Percentiles rank a stretch among this genome's conserved stretches.
phyloP scores from a whole-genome alignment of 2,329 filamentous ascomycete genomes.

The Colletotrichum tabaci region DNA sequence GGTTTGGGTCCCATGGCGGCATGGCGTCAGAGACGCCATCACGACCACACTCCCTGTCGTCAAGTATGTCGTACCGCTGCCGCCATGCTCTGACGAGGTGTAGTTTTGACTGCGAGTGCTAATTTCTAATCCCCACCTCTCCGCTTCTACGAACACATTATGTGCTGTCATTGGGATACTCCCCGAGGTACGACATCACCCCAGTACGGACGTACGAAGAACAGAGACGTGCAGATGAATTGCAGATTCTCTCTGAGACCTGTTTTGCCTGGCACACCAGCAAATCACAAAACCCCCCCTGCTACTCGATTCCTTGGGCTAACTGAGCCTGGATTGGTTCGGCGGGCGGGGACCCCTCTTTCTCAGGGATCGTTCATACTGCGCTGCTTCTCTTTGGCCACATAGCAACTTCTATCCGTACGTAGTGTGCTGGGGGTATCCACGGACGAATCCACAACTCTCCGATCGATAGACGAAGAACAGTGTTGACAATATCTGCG shows the following conservation, averaged over 20 bases:
- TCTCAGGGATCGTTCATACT: slow-evolving; percentile 10
- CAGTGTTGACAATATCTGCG: slow-evolving; percentile 3
- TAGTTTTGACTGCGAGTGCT: not conserved
- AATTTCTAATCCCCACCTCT: not conserved
- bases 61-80: slow-evolving; percentile 28
- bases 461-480: slow-evolving; percentile 33
- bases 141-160: not conserved
- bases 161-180: slow-evolving; percentile 25
- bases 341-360: not conserved
- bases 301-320: not conserved
- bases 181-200: not conserved
- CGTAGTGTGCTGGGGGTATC: not conserved
- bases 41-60: slow-evolving; percentile 7
- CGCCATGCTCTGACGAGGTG: not conserved
- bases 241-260: slow-evolving; percentile 38
- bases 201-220: slow-evolving; percentile 39
- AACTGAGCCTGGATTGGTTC: slow-evolving; percentile 5
- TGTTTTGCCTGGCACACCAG: slow-evolving; percentile 25
- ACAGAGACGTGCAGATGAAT: slow-evolving; percentile 31
- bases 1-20: slow-evolving; percentile 31
- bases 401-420: not conserved
- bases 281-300: slow-evolving; percentile 4
- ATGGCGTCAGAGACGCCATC: slow-evolving; percentile 20
- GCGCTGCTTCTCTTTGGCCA: not conserved
- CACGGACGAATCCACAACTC: slow-evolving; percentile 23